Evolutionary conservation across 2,329 filamentous ascomycete species (phyloP).

Genomic region (Cladophialophora chaetospira): DNA sequence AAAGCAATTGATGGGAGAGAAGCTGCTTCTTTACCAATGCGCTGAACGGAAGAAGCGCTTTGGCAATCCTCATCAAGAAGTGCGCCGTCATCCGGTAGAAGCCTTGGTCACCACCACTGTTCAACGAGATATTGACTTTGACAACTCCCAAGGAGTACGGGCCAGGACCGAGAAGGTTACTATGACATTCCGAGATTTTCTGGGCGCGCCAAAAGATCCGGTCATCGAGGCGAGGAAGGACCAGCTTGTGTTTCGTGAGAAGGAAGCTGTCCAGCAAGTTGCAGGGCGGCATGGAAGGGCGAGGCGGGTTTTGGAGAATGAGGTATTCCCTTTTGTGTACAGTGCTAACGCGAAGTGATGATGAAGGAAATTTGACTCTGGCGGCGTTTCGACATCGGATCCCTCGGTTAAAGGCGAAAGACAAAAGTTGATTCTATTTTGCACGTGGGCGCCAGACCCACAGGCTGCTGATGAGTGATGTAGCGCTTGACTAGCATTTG

Average conservation of each 20-base stretch:
- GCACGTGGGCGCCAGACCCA: too few species aligned
- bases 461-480: too few species aligned
- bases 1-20: conserved; percentile 19
- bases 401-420: too few species aligned
- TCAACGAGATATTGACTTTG: conserved; percentile 3
- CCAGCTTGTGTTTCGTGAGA: conserved; percentile 27
- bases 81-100: conserved; percentile 4
- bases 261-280: neutral
- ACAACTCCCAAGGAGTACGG: neutral
- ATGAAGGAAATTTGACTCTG: neutral
- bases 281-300: neutral
- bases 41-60: conserved; percentile 14
- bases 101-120: conserved; percentile 14
- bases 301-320: conserved; percentile 19
- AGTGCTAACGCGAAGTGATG: neutral
- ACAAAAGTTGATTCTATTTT: too few species aligned
- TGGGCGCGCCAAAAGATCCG: conserved; percentile 20
- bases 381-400: too few species aligned
- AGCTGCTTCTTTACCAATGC: conserved; percentile 22
- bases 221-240: conserved; percentile 17
- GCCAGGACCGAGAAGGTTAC: conserved; percentile 15
- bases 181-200: conserved; percentile 28
- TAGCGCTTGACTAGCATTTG: too few species aligned
- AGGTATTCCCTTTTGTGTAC: conserved; percentile 27
- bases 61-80: conserved; percentile 27